phyloP scores from a whole-genome alignment of 208 protist species.

The Trypanosoma melophagium region DNA sequence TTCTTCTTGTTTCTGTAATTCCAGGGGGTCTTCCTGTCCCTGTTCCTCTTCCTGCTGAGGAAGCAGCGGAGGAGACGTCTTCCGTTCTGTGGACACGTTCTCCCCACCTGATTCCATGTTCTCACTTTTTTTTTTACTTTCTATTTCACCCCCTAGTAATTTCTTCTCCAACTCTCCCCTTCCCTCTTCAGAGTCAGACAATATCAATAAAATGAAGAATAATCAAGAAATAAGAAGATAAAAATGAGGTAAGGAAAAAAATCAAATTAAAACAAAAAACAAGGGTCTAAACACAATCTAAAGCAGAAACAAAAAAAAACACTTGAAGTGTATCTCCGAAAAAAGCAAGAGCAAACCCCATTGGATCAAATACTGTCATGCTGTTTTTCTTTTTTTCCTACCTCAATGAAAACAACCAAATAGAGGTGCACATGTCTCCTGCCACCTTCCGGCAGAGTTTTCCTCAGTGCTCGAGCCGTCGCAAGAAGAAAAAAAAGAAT shows the following conservation, averaged over 20 bases:
- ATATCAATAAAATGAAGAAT: background rate
- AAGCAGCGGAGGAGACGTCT: too few species aligned
- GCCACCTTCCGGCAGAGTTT: too few species aligned
- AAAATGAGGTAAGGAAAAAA: background rate
- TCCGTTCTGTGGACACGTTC: too few species aligned
- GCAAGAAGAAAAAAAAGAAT: too few species aligned
- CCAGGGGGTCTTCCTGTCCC: background rate
- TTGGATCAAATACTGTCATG: background rate
- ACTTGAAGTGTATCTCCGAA: background rate
- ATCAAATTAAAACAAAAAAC: background rate
- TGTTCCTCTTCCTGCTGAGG: background rate
- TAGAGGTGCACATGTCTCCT: too few species aligned
- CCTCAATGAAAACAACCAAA: background rate
- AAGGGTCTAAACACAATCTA: background rate
- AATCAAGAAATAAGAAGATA: background rate
- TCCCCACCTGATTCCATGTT: too few species aligned
- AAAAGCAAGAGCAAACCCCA: slow-evolving; percentile 14
- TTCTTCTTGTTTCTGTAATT: background rate
- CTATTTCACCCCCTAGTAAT: background rate
- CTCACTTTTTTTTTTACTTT: background rate
- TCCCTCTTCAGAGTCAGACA: background rate
- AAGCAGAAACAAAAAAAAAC: background rate
- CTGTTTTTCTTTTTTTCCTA: slow-evolving; percentile 5
- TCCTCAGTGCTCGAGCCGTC: too few species aligned
- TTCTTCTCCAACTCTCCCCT: background rate